phyloP scores from a whole-genome alignment of 2,329 filamentous ascomycete genomes.

The Botrytis squamosa region DNA sequence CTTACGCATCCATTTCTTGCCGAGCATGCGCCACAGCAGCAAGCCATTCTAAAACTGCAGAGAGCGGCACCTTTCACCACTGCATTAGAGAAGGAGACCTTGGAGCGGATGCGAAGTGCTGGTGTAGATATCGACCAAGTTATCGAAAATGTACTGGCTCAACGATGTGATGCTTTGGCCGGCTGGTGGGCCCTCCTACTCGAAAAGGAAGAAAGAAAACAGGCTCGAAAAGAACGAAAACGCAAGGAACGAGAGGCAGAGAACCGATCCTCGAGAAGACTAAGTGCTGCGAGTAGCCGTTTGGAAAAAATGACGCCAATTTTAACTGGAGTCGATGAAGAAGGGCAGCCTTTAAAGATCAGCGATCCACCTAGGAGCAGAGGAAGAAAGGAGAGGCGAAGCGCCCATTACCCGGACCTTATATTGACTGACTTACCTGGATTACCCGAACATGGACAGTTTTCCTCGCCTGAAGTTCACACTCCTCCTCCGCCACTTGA shows the following conservation, averaged over 20 bases:
- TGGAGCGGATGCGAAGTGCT: constrained; percentile 89
- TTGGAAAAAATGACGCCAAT: constrained; percentile 77
- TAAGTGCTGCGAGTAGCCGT: constrained; percentile 87
- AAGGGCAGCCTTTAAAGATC: constrained; percentile 52
- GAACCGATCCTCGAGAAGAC: constrained; percentile 71
- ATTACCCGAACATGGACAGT: constrained; percentile 59
- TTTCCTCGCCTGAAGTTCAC: constrained; percentile 37
- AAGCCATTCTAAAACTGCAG: constrained; percentile 81
- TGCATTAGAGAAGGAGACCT: constrained; percentile 80
- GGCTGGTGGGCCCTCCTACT: constrained; percentile 96
- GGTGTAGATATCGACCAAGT: constrained; percentile 93
- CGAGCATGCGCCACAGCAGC: constrained; percentile 83
- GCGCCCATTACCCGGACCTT: constrained; percentile 62
- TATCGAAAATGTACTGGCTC: constrained; percentile 87
- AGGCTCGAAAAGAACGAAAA: constrained; percentile 74
- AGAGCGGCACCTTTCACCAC: constrained; percentile 83
- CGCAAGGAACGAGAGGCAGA: constrained; percentile 82
- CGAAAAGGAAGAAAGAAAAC: constrained; percentile 92
- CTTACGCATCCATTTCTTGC: constrained; percentile 83
- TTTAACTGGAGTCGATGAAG: constrained; percentile 76
- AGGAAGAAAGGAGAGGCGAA: constrained; percentile 75
- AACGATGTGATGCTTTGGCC: constrained; percentile 84
- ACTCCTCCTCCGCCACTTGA: constrained; percentile 70
- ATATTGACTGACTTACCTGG: constrained; percentile 72
- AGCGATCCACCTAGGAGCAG: constrained; percentile 63